Evolutionary conservation across 306 rosid species (phyloP), one percentile per base, ranked within the genome.

Genomic region (Casuarina cunninghamiana): DNA sequence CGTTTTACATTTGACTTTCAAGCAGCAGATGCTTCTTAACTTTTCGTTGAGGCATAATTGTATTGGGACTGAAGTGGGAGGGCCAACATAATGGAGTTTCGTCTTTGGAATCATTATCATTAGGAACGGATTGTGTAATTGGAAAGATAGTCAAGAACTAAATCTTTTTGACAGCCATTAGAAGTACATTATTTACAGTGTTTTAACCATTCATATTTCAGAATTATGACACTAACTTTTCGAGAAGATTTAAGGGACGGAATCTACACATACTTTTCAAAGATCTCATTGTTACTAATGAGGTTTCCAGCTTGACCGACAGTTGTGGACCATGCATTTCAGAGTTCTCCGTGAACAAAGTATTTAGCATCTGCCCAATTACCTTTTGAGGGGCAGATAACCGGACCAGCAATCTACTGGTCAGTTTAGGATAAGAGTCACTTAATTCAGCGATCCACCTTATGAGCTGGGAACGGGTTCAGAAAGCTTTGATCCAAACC

Each of bases 161-260:
- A 65, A 65, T 65, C 48, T 65, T 39, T 41, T 65, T 39, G 48
- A 65, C 48, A 13, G 48, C 48, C 70, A 65, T 17, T 65, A 38
- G 49, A 65, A 39, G 32, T 6, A 5, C 48, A 66, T 41, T 16
- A 43, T 7, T 48, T 66, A 15, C 16, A 66, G 46, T 41, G 71
- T 16, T 41, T 26, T 66, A 13, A 66, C 71, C 71, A 39, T 66
- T 66, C 48, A 39, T 16, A 13, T 10, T 35, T 11, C 35, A 10
- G 44, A 1, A 61, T 61, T 37, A 35, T 66, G 12, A 42, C 48
- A 37, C 32, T 66, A 66, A 16, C 16, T 41, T 66, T 2, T 66
- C 9, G 49, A 66, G 49, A 42, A 41, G 35, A 66, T 39, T 66
- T 17, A 17, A 66, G 6, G 71, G 49, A 66, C 41, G 50, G 35